Evolutionary conservation across 805 yeast genomes (phyloP), one percentile per base, ranked within the genome.

Genomic region (Candida parachauliodes): DNA sequence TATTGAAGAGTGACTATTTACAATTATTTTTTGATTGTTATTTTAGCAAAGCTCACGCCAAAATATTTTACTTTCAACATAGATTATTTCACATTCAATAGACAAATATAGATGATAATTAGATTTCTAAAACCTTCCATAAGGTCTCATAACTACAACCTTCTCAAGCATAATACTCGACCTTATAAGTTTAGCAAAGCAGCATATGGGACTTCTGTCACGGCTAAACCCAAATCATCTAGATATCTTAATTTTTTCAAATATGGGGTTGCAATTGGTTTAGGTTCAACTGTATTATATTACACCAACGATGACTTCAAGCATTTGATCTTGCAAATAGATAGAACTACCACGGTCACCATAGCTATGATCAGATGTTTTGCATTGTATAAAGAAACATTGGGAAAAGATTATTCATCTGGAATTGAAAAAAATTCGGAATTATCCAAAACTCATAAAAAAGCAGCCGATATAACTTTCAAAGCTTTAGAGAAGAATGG

Each of bases 401-500:
- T 89, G 18, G 69, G 65, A 14, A 55, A 49, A 12, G 58, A 62
- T 5, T 81, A 69, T 41, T 65, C 54, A 2, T 49, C 62, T 8
- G 59, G 55, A 2, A 60, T 62, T 7, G 80, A 75, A 4, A 72
- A 81, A 32, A 49, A 57, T 2, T 47, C 52, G 3, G 91, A 81
- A 1, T 59, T 91, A 34, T 59, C 74, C 5, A 59, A 68, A 28
- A 84, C 95, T 29, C 98, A 93, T 55, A 57, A 66, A 41, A 65
- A 66, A 39, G 88, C 96, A 33, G 97, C 98, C 0, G 53, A 66
- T 8, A 79, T 88, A 37, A 87, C 98, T 0, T 67, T 87, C 39
- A 60, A 65, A 29, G 96, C 97, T 0, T 62, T 93, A 24, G 88
- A 86, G 53, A 68, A 67, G 21, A 93, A 93, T 53, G 97, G 96